These are phyloP conservation scores for Penicillium sp. DNA, from an alignment of 2,329 filamentous ascomycete species.

Conservation along the genomic window DNA sequence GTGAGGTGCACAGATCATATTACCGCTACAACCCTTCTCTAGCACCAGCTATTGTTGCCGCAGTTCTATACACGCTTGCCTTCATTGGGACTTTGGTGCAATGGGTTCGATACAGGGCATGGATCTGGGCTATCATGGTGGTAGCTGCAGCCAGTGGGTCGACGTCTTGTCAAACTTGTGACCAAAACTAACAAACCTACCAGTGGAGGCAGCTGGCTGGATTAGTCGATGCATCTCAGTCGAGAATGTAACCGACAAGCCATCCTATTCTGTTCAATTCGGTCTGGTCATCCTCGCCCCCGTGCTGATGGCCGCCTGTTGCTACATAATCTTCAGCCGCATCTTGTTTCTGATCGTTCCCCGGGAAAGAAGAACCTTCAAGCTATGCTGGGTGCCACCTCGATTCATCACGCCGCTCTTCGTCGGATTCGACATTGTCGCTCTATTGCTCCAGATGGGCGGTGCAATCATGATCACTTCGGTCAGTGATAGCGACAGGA, in stretches of 20 bases:
- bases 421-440: constrained; percentile 43
- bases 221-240: constrained; percentile 35
- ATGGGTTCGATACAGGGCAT: constrained; percentile 35
- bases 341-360: constrained; percentile 45
- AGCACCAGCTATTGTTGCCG: constrained; percentile 30
- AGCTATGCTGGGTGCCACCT: constrained; percentile 39
- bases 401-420: constrained; percentile 45
- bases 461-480: constrained; percentile 46
- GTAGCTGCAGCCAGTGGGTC: constrained; percentile 33
- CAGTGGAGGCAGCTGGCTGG: constrained; percentile 45
- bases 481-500: constrained; percentile 22
- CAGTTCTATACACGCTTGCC: constrained; percentile 27
- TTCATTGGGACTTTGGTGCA: constrained; percentile 31
- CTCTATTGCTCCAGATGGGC: constrained; percentile 41
- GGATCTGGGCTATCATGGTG: constrained; percentile 38
- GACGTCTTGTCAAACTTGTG: not conserved
- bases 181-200: not conserved
- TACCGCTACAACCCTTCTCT: constrained; percentile 33
- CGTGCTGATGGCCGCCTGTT: constrained; percentile 43
- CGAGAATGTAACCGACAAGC: constrained; percentile 22
- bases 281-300: constrained; percentile 43
- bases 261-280: constrained; percentile 40
- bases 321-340: constrained; percentile 45
- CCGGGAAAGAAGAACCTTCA: constrained; percentile 31
- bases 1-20: constrained; percentile 9